Conservation (phyloP, 768 basidiomycete genomes). For the Phlebiopsis flavidoalba region DNA sequence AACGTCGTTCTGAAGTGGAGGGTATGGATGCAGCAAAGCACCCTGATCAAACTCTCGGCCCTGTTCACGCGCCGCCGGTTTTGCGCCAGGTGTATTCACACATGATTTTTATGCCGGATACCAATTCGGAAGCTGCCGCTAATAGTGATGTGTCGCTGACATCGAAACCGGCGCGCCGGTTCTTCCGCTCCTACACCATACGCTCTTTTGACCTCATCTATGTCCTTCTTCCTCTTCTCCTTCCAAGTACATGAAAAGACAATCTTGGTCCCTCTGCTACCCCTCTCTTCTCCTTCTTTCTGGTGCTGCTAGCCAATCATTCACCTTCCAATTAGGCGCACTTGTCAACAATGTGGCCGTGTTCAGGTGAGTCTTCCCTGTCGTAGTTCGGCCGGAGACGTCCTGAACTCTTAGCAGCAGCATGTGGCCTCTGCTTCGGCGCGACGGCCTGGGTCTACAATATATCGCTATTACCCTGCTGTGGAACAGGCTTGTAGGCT, state of each 20-base stretch:
- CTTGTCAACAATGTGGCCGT: conserved; percentile 79
- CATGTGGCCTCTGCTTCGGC: conserved; percentile 87
- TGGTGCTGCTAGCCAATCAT: conserved; percentile 39
- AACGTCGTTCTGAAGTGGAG: conserved; percentile 90
- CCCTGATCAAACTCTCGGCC: conserved; percentile 64
- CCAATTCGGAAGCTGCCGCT: conserved; percentile 16
- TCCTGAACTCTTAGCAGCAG: conserved; percentile 36
- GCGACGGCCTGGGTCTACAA: conserved; percentile 72
- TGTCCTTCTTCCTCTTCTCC: conserved; percentile 95
- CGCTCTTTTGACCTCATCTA: conserved; percentile 70
- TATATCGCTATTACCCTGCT: conserved; percentile 62
- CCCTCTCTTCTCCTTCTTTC: conserved; percentile 75
- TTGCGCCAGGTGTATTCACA: conserved; percentile 56
- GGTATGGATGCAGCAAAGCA: conserved; percentile 36
- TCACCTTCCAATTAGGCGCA: conserved; percentile 59
- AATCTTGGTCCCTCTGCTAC: conserved; percentile 80
- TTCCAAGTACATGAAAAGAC: conserved; percentile 98
- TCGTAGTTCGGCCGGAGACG: not conserved
- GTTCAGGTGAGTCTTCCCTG: conserved; percentile 61
- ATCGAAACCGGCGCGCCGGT: conserved; percentile 44
- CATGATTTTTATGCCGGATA: conserved; percentile 34
- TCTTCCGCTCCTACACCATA: conserved; percentile 71
- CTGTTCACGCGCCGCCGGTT: conserved; percentile 64
- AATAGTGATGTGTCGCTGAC: no score
- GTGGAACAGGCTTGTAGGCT: conserved; percentile 84